Evolutionary conservation across 2,329 filamentous ascomycete genomes (phyloP).

Genomic region (Ophiocordyceps camponoti-floridani): DNA sequence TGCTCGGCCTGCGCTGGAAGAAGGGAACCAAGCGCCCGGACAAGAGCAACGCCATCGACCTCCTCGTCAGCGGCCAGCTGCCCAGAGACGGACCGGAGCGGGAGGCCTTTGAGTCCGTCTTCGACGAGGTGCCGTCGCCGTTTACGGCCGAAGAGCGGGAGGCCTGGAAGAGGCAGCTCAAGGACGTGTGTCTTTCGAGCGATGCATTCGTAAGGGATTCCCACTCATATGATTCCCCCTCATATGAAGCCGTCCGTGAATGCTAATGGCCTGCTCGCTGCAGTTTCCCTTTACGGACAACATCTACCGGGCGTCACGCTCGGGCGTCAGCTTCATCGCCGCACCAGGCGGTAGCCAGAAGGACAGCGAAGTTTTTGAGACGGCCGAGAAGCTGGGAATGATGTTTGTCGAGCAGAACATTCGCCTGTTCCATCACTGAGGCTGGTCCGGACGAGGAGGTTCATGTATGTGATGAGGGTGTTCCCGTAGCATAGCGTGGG

Average conservation of each 20-base stretch:
- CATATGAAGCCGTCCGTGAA: neutral
- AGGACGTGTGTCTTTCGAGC: conserved; percentile 70
- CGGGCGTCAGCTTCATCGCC: conserved; percentile 89
- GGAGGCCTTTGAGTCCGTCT: conserved; percentile 72
- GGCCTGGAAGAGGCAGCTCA: conserved; percentile 69
- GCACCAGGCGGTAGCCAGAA: conserved; percentile 85
- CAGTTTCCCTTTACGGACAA: conserved; percentile 98
- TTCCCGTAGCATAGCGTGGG: too few species aligned
- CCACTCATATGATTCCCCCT: neutral
- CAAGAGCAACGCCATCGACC: conserved; percentile 95
- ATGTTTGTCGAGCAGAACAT: conserved; percentile 92
- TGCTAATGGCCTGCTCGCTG: neutral
- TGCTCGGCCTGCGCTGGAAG: conserved; percentile 86
- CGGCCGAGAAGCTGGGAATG: conserved; percentile 79
- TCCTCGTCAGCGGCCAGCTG: conserved; percentile 80
- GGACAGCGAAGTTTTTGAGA: conserved; percentile 65
- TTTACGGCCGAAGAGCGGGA: conserved; percentile 76
- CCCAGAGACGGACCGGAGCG: conserved; percentile 71
- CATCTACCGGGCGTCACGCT: conserved; percentile 76
- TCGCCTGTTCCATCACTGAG: conserved; percentile 85
- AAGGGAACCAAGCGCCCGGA: conserved; percentile 91
- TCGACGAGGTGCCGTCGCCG: conserved; percentile 68
- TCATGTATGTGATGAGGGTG: too few species aligned
- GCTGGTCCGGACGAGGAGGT: neutral
- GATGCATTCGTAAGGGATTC: conserved; percentile 68